Conservation (phyloP, 768 basidiomycete genomes). For the Lactifluus piperatus region DNA sequence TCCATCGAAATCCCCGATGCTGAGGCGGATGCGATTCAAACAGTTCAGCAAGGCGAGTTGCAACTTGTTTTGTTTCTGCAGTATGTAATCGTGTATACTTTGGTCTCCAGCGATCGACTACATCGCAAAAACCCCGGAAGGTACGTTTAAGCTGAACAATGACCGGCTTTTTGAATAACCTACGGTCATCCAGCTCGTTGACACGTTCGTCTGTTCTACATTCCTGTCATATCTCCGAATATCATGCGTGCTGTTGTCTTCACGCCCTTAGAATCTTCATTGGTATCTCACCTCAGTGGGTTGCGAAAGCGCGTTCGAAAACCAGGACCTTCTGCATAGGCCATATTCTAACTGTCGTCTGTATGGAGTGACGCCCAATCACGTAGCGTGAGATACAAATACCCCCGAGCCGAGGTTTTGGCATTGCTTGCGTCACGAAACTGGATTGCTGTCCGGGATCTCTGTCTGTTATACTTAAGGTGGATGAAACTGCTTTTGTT, state of each 20-base stretch:
- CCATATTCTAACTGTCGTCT: background rate
- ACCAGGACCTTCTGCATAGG: background rate
- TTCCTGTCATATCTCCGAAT: background rate
- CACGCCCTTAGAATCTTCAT: background rate
- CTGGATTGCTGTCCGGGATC: background rate
- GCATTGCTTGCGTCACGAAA: background rate
- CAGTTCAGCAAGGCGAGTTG: conserved; percentile 76
- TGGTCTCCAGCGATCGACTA: conserved; percentile 79
- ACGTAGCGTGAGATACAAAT: background rate
- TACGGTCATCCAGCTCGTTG: conserved; percentile 3
- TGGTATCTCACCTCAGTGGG: background rate
- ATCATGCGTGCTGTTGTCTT: background rate
- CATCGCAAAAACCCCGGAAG: conserved; percentile 87
- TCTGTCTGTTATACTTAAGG: too few species aligned
- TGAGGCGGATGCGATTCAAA: conserved; percentile 91
- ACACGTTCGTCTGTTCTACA: conserved; percentile 1
- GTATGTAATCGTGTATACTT: background rate
- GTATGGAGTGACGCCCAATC: background rate
- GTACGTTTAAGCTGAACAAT: conserved; percentile 28
- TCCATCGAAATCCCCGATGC: conserved; percentile 95
- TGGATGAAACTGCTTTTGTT: too few species aligned
- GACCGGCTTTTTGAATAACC: background rate
- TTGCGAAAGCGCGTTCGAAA: background rate
- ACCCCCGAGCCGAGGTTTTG: background rate
- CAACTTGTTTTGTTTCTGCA: conserved; percentile 17